Conservation (phyloP, 2,329 filamentous ascomycete species). For the Phaeosphaeriaceae sp. region DNA sequence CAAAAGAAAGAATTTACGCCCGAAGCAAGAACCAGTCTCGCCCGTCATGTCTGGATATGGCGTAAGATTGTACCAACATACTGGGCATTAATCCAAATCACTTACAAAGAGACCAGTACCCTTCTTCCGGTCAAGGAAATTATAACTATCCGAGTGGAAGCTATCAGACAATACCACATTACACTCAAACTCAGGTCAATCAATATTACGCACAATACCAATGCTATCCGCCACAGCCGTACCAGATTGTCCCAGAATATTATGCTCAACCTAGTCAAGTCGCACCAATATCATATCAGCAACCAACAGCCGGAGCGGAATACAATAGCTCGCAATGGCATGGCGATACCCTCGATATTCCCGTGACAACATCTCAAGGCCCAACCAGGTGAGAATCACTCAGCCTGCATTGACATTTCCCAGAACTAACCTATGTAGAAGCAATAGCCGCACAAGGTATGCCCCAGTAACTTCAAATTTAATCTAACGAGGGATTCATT, state of each 20-base stretch:
- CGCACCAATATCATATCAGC: slow-evolving; percentile 17
- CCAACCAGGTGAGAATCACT: slow-evolving; percentile 14
- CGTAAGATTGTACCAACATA: slow-evolving; percentile 13
- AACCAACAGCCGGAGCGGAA: slow-evolving; percentile 7
- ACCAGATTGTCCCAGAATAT: slow-evolving; percentile 33
- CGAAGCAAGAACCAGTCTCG: slow-evolving; percentile 24
- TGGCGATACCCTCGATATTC: slow-evolving; percentile 4
- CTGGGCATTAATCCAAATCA: background rate
- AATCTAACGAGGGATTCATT: background rate
- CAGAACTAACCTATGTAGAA: slow-evolving; percentile 8
- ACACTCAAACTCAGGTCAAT: slow-evolving; percentile 41
- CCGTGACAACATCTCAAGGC: slow-evolving; percentile 3
- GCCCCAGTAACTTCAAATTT: background rate
- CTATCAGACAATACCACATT: slow-evolving; percentile 33
- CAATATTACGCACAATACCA: slow-evolving; percentile 40
- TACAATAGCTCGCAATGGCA: slow-evolving; percentile 22
- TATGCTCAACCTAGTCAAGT: slow-evolving; percentile 20
- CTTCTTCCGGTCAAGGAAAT: slow-evolving; percentile 23
- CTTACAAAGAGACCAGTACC: slow-evolving; percentile 21
- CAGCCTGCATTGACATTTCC: too few species aligned
- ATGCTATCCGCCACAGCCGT: slow-evolving; percentile 37
- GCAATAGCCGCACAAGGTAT: slow-evolving; percentile 29
- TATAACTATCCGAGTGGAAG: slow-evolving; percentile 21
- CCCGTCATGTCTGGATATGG: slow-evolving; percentile 34
- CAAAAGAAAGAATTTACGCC: slow-evolving; percentile 17